A percentile compares a stretch with the other conserved stretches of the same genome.
phyloP scores from a whole-genome alignment of 768 basidiomycete genomes.

The Obba rivulosa region DNA sequence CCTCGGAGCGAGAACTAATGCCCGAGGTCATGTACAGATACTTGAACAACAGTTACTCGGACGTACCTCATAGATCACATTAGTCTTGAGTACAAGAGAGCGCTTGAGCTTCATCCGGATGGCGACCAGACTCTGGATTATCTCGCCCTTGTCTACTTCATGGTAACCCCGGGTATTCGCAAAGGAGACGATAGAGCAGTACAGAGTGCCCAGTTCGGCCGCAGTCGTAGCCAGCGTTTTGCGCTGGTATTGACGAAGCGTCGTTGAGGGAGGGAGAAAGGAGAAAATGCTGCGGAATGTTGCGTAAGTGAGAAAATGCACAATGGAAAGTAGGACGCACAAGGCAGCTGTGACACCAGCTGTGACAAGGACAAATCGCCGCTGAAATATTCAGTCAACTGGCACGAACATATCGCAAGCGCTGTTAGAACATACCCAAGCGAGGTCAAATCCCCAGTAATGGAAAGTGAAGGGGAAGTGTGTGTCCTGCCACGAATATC shows the following conservation, averaged over 20 bases:
- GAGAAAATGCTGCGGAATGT: slow-evolving; percentile 49
- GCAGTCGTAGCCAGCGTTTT: slow-evolving; percentile 62
- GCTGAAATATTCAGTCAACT: slow-evolving; percentile 28
- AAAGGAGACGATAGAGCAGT: slow-evolving; percentile 73
- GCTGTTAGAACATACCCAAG: slow-evolving; percentile 49
- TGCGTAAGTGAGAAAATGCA: slow-evolving; percentile 1
- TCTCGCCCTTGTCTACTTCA: slow-evolving; percentile 45
- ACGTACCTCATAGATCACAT: slow-evolving; percentile 63
- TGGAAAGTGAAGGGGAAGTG: slow-evolving; percentile 41
- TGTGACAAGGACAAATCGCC: slow-evolving; percentile 63
- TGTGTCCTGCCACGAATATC: slow-evolving; percentile 67
- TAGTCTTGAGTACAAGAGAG: slow-evolving; percentile 47
- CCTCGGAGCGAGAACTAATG: slow-evolving; percentile 69
- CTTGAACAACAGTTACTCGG: slow-evolving; percentile 1
- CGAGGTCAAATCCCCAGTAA: slow-evolving; percentile 60
- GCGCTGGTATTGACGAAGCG: slow-evolving; percentile 71
- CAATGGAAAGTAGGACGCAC: slow-evolving; percentile 34
- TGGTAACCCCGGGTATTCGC: slow-evolving; percentile 46
- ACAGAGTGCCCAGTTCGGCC: slow-evolving; percentile 60
- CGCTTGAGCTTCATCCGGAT: slow-evolving; percentile 70
- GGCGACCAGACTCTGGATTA: slow-evolving; percentile 64
- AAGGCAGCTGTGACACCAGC: slow-evolving; percentile 75
- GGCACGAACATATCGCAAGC: neutral
- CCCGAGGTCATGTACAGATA: neutral
- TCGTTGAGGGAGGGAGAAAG: slow-evolving; percentile 68